These are phyloP conservation scores for Hanseniaspora lachancei DNA, from an alignment of 805 yeast genomes.

Conservation along the genomic window DNA sequence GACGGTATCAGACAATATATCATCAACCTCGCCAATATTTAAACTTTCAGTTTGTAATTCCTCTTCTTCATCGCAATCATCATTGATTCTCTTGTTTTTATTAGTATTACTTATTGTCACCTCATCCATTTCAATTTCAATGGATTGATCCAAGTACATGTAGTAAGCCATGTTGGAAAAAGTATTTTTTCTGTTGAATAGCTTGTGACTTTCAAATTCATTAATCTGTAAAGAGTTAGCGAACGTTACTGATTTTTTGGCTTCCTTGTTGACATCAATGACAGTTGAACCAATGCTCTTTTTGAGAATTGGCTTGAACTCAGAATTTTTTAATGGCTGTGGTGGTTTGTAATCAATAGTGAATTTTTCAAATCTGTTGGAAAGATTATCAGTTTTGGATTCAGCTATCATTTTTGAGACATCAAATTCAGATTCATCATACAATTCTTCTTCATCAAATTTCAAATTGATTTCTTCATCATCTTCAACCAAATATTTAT, in stretches of 20 bases:
- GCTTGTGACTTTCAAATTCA: constrained; percentile 26
- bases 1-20: not conserved
- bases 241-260: constrained; percentile 24
- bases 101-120: not conserved
- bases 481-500: constrained; percentile 8
- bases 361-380: constrained; percentile 19
- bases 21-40: not conserved
- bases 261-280: not conserved
- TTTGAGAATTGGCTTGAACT: constrained; percentile 7
- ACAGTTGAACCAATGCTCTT: not conserved
- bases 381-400: constrained; percentile 19
- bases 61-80: not conserved
- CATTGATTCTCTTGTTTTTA: not conserved
- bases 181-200: constrained; percentile 24
- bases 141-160: not conserved
- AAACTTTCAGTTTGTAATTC: not conserved
- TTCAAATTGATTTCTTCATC: constrained; percentile 14
- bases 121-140: constrained; percentile 6
- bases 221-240: constrained; percentile 24
- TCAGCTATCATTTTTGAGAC: not conserved
- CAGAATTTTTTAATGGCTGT: not conserved
- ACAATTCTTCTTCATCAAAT: constrained; percentile 18
- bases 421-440: constrained; percentile 13
- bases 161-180: constrained; percentile 16
- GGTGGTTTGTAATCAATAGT: constrained; percentile 14